A percentile compares a stretch with the other conserved stretches of the same genome.
Conservation (phyloP, 768 basidiomycete species). For the Pisolithus orientalis region DNA sequence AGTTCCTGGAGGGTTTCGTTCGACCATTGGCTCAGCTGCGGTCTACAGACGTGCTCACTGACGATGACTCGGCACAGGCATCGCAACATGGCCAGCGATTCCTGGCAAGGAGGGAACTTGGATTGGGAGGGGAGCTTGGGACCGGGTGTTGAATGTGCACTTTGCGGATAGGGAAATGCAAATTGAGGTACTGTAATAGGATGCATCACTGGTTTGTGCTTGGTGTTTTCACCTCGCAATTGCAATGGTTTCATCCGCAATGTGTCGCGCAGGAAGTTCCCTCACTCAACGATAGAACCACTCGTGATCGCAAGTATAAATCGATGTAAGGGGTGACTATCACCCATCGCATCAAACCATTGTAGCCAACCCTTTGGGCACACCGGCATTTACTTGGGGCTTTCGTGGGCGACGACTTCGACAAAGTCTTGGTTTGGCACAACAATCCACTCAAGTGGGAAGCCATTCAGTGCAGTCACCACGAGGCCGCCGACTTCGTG, state of each 20-base stretch:
- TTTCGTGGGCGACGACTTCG: neutral
- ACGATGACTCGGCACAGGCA: neutral
- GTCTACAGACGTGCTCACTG: neutral
- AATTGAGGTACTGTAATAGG: no score
- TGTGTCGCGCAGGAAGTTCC: no score
- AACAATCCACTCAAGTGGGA: constrained; percentile 16
- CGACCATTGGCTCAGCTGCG: constrained; percentile 9
- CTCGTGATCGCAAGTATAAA: no score
- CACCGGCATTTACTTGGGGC: neutral
- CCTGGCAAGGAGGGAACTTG: neutral
- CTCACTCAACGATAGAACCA: no score
- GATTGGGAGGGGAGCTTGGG: neutral
- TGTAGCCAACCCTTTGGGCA: no score
- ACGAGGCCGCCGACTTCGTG: constrained; percentile 38
- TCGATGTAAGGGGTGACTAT: no score
- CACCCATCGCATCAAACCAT: no score
- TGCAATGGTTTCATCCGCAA: no score
- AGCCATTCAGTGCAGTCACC: constrained; percentile 15
- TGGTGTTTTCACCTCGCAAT: no score
- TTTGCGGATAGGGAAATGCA: no score
- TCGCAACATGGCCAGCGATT: neutral
- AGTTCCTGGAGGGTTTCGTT: constrained; percentile 13
- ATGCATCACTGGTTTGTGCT: no score
- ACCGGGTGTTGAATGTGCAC: no score
- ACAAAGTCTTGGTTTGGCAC: constrained; percentile 13